Percentiles rank a stretch among this genome's conserved stretches.
Evolutionary conservation across 1,139 yeast species (phyloP).

Genomic region (Nakaseomyces bracarensis): DNA sequence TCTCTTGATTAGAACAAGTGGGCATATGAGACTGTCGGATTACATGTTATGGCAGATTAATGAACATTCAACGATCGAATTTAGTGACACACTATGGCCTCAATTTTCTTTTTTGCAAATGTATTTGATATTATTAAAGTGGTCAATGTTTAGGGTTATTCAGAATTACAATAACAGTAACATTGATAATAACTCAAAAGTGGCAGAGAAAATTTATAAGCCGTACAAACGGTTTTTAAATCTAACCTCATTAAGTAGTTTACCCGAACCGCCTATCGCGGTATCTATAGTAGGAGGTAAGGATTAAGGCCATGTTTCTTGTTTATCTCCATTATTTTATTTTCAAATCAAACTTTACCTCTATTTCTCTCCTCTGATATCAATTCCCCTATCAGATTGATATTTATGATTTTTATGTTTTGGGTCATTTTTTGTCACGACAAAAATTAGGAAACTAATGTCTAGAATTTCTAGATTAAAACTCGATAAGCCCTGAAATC

Average conservation of each 20-base stretch:
- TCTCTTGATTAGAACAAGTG: conserved; percentile 74
- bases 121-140: conserved; percentile 43
- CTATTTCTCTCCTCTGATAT: neutral
- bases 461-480: too few relatives aligned
- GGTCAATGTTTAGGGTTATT: conserved; percentile 38
- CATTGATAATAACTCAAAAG: neutral
- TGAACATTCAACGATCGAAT: conserved; percentile 62
- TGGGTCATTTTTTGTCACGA: too few relatives aligned
- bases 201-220: neutral
- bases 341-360: neutral
- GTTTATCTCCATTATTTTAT: too few relatives aligned
- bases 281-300: conserved; percentile 11
- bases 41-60: conserved; percentile 80
- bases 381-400: too few relatives aligned
- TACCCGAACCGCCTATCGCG: conserved; percentile 14
- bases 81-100: conserved; percentile 77
- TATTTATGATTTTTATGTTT: too few relatives aligned
- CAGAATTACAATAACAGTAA: conserved; percentile 14
- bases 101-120: conserved; percentile 53
- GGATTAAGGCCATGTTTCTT: too few relatives aligned
- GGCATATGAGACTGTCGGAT: conserved; percentile 78
- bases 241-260: conserved; percentile 6
- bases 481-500: too few relatives aligned
- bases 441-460: too few relatives aligned
- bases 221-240: conserved; percentile 6